A percentile compares a stretch with the other conserved stretches of the same genome.
Evolutionary conservation across 208 protist species (phyloP).

Genomic region (Crithidia sp.): DNA sequence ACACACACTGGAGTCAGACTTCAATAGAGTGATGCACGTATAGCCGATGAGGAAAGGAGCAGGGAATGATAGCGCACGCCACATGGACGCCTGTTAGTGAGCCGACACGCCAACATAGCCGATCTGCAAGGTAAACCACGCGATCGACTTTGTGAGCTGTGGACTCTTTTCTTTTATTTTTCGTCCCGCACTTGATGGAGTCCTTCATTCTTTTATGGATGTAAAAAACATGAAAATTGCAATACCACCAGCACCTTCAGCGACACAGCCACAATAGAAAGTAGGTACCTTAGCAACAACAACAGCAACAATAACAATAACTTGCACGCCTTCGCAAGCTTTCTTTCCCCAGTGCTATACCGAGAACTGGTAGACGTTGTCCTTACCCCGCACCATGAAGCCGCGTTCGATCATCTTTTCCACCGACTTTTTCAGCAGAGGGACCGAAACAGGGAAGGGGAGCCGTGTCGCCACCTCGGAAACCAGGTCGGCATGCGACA

Average conservation of each 20-base stretch:
- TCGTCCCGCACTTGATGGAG: neutral
- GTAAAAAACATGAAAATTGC: neutral
- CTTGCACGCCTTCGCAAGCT: too few relatives aligned
- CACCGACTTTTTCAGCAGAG: constrained; percentile 93
- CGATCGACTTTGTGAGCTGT: too few relatives aligned
- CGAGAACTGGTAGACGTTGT: constrained; percentile 90
- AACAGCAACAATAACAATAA: too few relatives aligned
- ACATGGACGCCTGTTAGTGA: too few relatives aligned
- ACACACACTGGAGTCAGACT: too few relatives aligned
- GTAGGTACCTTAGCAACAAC: neutral
- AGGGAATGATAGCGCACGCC: too few relatives aligned
- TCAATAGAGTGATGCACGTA: too few relatives aligned
- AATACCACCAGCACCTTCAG: neutral
- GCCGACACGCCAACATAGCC: too few relatives aligned
- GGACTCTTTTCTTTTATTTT: too few relatives aligned
- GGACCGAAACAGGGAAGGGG: constrained; percentile 84
- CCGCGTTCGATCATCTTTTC: constrained; percentile 95
- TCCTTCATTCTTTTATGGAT: neutral
- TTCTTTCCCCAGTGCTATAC: constrained; percentile 37
- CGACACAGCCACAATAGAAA: neutral
- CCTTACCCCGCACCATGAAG: constrained; percentile 90
- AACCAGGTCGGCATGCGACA: constrained; percentile 89
- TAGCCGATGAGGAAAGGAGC: too few relatives aligned
- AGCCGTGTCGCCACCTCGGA: constrained; percentile 73
- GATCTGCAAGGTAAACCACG: too few relatives aligned